Percentiles rank a stretch among this genome's conserved stretches.
Evolutionary conservation across 257 asterid species (phyloP).

Genomic region (Oldenlandia corymbosa): DNA sequence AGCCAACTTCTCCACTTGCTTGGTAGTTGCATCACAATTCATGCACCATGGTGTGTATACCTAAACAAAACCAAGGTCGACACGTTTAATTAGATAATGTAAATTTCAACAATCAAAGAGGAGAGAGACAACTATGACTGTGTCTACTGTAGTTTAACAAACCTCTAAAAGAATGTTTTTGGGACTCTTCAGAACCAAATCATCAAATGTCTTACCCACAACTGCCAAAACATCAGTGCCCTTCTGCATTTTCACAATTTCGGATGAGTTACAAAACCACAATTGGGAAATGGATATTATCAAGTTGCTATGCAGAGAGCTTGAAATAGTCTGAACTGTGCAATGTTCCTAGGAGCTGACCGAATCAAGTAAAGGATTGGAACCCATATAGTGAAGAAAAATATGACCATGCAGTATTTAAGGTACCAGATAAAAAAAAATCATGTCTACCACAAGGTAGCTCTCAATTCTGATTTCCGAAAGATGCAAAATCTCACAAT

Average conservation of each 20-base stretch:
- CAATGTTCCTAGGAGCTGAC: background rate
- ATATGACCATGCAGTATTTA: too few species aligned
- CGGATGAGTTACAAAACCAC: slow-evolving; percentile 10
- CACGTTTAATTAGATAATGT: background rate
- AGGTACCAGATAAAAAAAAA: background rate
- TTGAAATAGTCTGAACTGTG: background rate
- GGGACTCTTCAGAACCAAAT: slow-evolving; percentile 52
- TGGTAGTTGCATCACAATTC: slow-evolving; percentile 75
- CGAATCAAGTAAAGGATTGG: background rate
- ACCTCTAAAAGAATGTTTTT: slow-evolving; percentile 78
- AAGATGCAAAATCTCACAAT: background rate
- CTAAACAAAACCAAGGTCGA: slow-evolving; percentile 25
- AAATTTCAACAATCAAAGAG: background rate
- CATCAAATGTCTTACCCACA: slow-evolving; percentile 87
- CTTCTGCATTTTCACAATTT: slow-evolving; percentile 44
- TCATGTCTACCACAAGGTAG: background rate
- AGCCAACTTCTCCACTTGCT: slow-evolving; percentile 88
- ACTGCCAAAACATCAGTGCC: slow-evolving; percentile 51
- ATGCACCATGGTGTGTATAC: slow-evolving; percentile 97
- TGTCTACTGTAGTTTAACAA: slow-evolving; percentile 17
- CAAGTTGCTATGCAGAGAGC: background rate
- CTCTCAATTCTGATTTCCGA: background rate
- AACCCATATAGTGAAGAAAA: too few species aligned
- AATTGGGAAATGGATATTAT: background rate
- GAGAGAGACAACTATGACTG: too few species aligned